phyloP scores from a whole-genome alignment of 2,329 filamentous ascomycete genomes.

The Venturia asperata region DNA sequence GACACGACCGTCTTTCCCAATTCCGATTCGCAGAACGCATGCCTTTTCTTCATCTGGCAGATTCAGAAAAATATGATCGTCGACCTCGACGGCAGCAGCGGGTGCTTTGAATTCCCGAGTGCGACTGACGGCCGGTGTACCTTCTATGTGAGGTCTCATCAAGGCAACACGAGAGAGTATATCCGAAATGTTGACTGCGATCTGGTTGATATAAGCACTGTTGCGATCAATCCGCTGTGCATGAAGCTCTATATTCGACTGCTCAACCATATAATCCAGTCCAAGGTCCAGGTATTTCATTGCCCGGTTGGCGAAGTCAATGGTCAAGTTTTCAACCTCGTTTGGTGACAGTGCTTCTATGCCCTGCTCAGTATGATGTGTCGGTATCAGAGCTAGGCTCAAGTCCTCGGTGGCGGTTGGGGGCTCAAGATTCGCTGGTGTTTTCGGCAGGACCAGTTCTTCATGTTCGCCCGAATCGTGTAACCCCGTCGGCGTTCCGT shows the following conservation, averaged over 20 bases:
- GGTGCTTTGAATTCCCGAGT: background rate
- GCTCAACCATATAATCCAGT: background rate
- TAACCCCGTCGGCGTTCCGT: background rate
- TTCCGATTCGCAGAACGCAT: background rate
- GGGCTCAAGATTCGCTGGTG: background rate
- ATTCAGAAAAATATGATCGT: conserved; percentile 1
- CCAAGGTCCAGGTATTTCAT: background rate
- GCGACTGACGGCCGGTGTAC: background rate
- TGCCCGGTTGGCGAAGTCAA: background rate
- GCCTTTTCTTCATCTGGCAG: background rate
- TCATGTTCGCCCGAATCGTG: background rate
- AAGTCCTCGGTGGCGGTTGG: background rate
- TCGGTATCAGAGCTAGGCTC: background rate
- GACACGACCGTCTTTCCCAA: background rate
- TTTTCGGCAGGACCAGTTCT: background rate
- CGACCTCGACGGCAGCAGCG: background rate
- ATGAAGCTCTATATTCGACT: background rate
- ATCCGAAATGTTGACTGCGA: background rate
- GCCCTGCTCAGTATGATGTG: no score
- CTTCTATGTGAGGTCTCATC: background rate
- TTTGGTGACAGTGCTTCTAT: background rate
- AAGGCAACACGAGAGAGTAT: background rate
- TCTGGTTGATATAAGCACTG: background rate
- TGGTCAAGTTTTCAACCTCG: background rate
- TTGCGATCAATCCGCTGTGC: background rate